A percentile compares a stretch with the other conserved stretches of the same genome.
These are phyloP conservation scores for Dactylellina sp. DNA, from an alignment of 2,329 filamentous ascomycete genomes.

Conservation along the genomic window DNA sequence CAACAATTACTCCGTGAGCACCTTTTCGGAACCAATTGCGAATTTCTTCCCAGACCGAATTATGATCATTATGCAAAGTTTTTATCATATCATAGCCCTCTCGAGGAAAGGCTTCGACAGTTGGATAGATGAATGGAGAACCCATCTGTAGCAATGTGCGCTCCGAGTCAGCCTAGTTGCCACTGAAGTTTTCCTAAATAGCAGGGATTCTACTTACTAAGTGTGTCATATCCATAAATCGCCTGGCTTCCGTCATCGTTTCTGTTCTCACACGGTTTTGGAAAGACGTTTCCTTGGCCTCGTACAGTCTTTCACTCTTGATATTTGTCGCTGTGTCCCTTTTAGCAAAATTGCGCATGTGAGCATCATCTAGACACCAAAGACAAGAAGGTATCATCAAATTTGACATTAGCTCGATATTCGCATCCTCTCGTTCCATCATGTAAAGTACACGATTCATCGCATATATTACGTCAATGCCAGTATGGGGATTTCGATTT, in stretches of 20 bases:
- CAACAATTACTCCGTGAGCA: conserved; percentile 23
- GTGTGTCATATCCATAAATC: conserved; percentile 27
- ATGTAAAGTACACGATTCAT: conserved; percentile 23
- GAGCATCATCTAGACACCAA: neutral
- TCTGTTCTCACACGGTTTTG: conserved; percentile 42
- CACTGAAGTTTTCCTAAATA: neutral
- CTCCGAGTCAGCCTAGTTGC: neutral
- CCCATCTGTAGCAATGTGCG: conserved; percentile 19
- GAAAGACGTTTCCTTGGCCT: neutral
- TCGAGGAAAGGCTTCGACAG: conserved; percentile 5
- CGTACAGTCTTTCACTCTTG: neutral
- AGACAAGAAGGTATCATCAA: neutral
- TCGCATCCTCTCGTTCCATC: conserved; percentile 40
- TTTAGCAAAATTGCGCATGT: neutral
- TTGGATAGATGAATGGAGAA: conserved; percentile 21
- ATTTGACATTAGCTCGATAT: neutral
- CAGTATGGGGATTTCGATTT: conserved; percentile 40
- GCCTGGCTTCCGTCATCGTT: conserved; percentile 32
- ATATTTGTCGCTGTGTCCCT: neutral
- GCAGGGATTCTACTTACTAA: conserved; percentile 15
- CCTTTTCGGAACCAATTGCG: conserved; percentile 23
- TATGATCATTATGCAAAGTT: conserved; percentile 9
- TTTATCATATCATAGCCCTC: conserved; percentile 27
- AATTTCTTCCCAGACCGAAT: conserved; percentile 19
- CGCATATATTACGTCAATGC: conserved; percentile 39